Base-by-base conservation (phyloP, 352 stramenopile species). In the Saprolegnia parasitica region DNA sequence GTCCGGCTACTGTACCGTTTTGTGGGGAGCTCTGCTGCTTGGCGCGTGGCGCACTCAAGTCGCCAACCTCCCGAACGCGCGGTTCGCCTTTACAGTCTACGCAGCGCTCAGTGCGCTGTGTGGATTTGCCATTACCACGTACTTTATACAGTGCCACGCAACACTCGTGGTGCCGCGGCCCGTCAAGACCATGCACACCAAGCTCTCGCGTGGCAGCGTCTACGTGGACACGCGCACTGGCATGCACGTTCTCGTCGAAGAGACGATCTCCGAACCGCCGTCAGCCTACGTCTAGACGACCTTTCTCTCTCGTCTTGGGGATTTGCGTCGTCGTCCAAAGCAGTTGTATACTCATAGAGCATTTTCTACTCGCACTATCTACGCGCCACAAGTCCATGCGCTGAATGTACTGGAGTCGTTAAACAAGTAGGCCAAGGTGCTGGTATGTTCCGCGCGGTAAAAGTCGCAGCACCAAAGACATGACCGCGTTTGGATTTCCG, bases 171-270 rank as follows among this genome's bases (percentile, higher is more conserved):
- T 13, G 18, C 26, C 23, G 23, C 32, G 0, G 39, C 45, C n/a
- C 52, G 42, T 26, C 15, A 15, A 18, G 26, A 13, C 11, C 5
- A 26, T 9, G 29, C 18, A 6, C 35, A 46, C 5, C n/a, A 29
- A 15, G 47, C 50, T 66, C n/a, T 18, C 15, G n/a, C 42, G 37
- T 4, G 63, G 63, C 50, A 56, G 29, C 45, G 63, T 70, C 20
- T 70, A 70, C 63, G 50, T 70, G 16, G 63, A 70, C 18, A 21
- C 20, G 39, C 20, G 39, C 26, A 70, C 63, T 9, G 20, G 50
- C 1, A 18, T 70, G 46, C 63, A 70, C 35, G 39, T 70, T 52
- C 26, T 70, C 18, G 46, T 62, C 21, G 21, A 70, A 32, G 52
- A 60, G 42, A n/a, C 42, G 42, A 8, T 49, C 42, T 49, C 29